These are phyloP conservation scores for Fusarium sp. DNA, from an alignment of 2,329 filamentous ascomycete genomes.

Conservation along the genomic window DNA sequence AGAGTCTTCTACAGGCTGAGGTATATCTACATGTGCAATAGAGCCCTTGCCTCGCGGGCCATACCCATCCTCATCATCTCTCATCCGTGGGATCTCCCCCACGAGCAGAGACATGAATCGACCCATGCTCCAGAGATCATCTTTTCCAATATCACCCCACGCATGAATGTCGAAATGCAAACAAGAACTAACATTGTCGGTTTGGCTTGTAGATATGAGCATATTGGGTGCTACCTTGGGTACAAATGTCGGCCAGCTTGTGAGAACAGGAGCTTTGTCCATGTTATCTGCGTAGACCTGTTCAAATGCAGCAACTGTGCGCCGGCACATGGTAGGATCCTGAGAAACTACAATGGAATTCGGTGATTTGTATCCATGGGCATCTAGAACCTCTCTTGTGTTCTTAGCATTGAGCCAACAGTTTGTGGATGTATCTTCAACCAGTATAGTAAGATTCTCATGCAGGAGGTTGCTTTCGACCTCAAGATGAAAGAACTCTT, in stretches of 20 bases:
- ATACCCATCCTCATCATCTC: slow-evolving; percentile 34
- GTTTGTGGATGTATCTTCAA: slow-evolving; percentile 38
- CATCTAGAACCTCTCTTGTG: slow-evolving; percentile 30
- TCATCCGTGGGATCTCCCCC: slow-evolving; percentile 37
- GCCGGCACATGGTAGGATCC: slow-evolving; percentile 36
- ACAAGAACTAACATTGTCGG: background rate
- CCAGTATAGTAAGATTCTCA: slow-evolving; percentile 19
- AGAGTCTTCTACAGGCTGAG: slow-evolving; percentile 15
- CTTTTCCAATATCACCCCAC: background rate
- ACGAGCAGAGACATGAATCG: slow-evolving; percentile 33
- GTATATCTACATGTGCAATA: slow-evolving; percentile 33
- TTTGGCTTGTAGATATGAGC: background rate
- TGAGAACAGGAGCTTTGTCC: background rate
- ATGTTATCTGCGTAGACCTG: slow-evolving; percentile 19
- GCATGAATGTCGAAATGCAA: slow-evolving; percentile 8
- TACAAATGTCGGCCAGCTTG: slow-evolving; percentile 36
- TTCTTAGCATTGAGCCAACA: slow-evolving; percentile 35
- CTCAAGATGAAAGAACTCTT: slow-evolving; percentile 24
- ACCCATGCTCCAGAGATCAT: slow-evolving; percentile 32
- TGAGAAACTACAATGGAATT: slow-evolving; percentile 33
- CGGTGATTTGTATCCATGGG: slow-evolving; percentile 28
- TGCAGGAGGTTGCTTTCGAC: background rate
- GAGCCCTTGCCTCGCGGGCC: slow-evolving; percentile 34
- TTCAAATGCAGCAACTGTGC: slow-evolving; percentile 33
- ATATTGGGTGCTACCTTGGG: slow-evolving; percentile 9